phyloP scores from a whole-genome alignment of 495 filamentous ascomycete genomes.

The Ramalina intermedia region DNA sequence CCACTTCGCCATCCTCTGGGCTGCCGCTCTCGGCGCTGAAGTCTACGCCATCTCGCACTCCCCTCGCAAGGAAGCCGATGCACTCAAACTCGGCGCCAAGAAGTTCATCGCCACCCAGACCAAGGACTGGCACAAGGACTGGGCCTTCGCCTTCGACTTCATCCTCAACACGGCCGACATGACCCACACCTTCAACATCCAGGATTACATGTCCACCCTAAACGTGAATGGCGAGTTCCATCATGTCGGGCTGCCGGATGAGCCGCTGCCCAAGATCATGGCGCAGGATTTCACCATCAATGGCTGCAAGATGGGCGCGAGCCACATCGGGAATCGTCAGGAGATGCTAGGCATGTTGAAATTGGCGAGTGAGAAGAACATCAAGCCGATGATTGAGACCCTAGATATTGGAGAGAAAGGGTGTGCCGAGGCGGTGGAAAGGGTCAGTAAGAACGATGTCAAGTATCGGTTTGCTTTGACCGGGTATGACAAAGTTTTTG shows the following conservation, averaged over 20 bases:
- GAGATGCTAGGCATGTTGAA: conserved; percentile 79
- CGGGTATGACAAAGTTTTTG: conserved; percentile 50
- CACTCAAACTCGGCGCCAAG: conserved; percentile 53
- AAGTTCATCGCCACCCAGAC: conserved; percentile 55
- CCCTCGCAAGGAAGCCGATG: conserved; percentile 55
- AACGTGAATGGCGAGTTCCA: conserved; percentile 77
- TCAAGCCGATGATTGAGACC: conserved; percentile 72
- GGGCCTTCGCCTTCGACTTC: conserved; percentile 54
- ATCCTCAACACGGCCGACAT: conserved; percentile 60
- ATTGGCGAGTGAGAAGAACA: conserved; percentile 64
- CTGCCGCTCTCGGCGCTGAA: conserved; percentile 57
- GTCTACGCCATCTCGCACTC: conserved; percentile 55
- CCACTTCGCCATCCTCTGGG: conserved; percentile 58
- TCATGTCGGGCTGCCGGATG: conserved; percentile 71
- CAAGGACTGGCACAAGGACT: conserved; percentile 47
- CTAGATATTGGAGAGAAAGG: conserved; percentile 57
- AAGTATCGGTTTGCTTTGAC: conserved; percentile 52
- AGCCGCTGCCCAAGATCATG: conserved; percentile 56
- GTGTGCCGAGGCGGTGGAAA: conserved; percentile 48
- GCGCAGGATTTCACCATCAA: conserved; percentile 64
- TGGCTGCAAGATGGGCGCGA: conserved; percentile 66
- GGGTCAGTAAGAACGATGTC: conserved; percentile 58
- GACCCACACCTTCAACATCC: conserved; percentile 52
- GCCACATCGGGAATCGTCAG: conserved; percentile 64
- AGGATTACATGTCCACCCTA: conserved; percentile 60